Evolutionary conservation across 306 rosid species (phyloP), one percentile per base, ranked within the genome.

Genomic region (Castanopsis chinensis): DNA sequence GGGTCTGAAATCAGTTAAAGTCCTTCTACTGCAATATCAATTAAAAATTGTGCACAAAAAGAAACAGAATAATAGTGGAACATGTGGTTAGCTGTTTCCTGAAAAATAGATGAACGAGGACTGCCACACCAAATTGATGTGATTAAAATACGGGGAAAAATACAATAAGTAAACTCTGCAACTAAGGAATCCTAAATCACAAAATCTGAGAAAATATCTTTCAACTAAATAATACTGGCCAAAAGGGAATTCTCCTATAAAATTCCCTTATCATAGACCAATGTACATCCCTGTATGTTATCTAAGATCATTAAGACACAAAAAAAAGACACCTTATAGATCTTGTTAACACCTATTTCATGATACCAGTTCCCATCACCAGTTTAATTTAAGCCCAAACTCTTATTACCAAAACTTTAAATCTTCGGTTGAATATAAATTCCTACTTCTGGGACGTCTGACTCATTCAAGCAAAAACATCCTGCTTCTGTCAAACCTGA

Each of bases 11-110:
- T 73, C 30, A 3, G 33, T 33, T 33, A 37, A 60, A 25, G 68
- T 61, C 72, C 74, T 76, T 67, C 76, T 23, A 74, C 74, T 61
- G 45, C 20, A 75, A 53, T 73, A 25, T 32, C 67, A n/a, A 18
- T 32, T 67, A 18, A 17, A n/a, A 3, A 70, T 33, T 58, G 74
- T 81, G 52, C 73, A 32, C 65, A 30, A 53, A 25, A 11, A 37
- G 65, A 23, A 52, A 18, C 5, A 28, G 7, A 56, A 63, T 33
- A 32, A 51, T 1, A 55, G 59, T n/a, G 72, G 12, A 69, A 18
- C 19, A 49, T 12, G 54, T 37, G 55, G n/a, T 5, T 27, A 63
- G 43, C 17, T 33, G 8, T 63, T 63, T 14, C 41, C 28, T 63
- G 43, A 63, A 27, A 63, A 68, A 5, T 8, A 35, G 11, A 68